Base-by-base conservation (phyloP, 192 early-diverging fungal genomes). In the Mortierella alpina region DNA sequence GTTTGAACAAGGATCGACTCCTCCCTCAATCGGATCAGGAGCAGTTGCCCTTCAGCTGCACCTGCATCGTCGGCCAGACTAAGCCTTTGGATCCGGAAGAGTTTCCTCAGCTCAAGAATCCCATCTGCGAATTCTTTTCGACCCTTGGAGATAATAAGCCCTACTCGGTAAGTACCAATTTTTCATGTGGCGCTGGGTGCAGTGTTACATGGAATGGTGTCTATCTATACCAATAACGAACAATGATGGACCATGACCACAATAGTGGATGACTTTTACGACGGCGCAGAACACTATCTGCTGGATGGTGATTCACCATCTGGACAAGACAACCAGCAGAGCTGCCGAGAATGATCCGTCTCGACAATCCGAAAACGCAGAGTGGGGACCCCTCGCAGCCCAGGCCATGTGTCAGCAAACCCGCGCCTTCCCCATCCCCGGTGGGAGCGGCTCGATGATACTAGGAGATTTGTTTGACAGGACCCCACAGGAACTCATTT, bases 31-130 rank as follows among this genome's bases (percentile, higher is more conserved):
- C 49, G 9, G 72, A 73, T 49, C 13, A 42, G 4, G 18, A 47
- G 15, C 48, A 42, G 2, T 49, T 73, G n/a, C 62, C 56, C n/a
- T 65, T 50, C 7, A 47, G 41, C 4, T 57, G 48, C n/a, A 41
- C 58, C 41, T 60, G 57, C 31, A 56, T 73, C 9, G 63, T 66
- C 18, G 72, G 72, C 13, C 62, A 64, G 40, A 73, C 72, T 1
- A 39, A 22, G 1, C 31, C 58, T 6, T 22, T 70, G 47, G 58
- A 70, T 41, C 68, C 59, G 9, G 48, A 41, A 6, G 39, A 52
- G 22, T 70, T 51, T 20, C 68, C 68, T 5, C 9, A 22, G 12
- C 13, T 67, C 20, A 42, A 50, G 13, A 51, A 60, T 23, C 23
- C 51, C 48, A 22, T 62, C 12, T 8, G 22, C n/a, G 53, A 55